Base-by-base conservation (phyloP, 1,284 basidiomycete genomes). In the Microbotryomycetes sp. region DNA sequence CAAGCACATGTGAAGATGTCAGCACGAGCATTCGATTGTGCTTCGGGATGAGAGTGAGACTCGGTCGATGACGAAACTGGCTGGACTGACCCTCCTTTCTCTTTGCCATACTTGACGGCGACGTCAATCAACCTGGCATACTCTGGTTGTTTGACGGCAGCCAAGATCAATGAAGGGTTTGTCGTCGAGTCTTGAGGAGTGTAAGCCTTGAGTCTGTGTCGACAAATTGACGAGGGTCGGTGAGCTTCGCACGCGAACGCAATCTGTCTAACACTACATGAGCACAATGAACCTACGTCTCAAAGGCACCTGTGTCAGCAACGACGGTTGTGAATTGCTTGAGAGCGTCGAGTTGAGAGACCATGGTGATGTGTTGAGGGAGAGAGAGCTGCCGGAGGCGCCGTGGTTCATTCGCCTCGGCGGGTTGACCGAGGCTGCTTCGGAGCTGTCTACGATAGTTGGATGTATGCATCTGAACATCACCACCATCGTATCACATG, bases 181-280 rank as follows among this genome's bases (percentile, higher is more conserved):
- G 92, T 97, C 58, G 92, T 97, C 22, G 92, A 92, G 73, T 80
- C 88, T 80, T 90, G 89, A 70, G 92, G 92, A 81, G 93, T 92
- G 85, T 92, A 96, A 69, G 82, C 86, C 79, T 84, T 88, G 80
- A 92, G 65, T 83, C 87, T 89, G 74, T 62, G 60, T 60, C 66
- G 6, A 19, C 14, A 32, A 66, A 72, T 5, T 9, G 9, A 23
- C 25, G n/a, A 30, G 16, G 31, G 26, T 1, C 23, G 54, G n/a
- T 12, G 48, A 51, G 30, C 51, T 23, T 29, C 9, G 31, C 48
- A 51, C 19, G 25, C n/a, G n/a, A n/a, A 19, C 36, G 36, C 36
- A 42, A 12, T 42, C 36, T 42, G 36, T 19, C n/a, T n/a, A n/a
- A n/a, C n/a, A n/a, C n/a, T n/a, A n/a, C n/a, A n/a, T n/a, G n/a